Evolutionary conservation across 768 basidiomycete species (phyloP).

Genomic region (Chalciporus pseudorubinellus): DNA sequence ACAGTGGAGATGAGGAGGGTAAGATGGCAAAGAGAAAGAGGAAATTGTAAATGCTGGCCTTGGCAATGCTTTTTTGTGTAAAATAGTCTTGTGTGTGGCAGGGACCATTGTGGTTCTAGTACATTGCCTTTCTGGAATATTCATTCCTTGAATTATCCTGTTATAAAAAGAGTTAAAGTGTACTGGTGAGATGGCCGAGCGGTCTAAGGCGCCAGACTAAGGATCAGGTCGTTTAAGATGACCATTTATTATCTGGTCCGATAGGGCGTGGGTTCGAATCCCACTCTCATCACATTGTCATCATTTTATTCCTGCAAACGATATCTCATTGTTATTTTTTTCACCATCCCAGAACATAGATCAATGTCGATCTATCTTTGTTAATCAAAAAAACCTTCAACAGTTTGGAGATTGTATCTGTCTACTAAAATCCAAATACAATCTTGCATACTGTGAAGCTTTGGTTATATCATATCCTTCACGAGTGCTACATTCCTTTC

Average conservation of each 20-base stretch:
- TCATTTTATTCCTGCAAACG: no score
- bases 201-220: constrained; percentile 65
- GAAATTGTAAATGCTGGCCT: no score
- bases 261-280: constrained; percentile 44
- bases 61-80: no score
- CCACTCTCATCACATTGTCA: constrained; percentile 32
- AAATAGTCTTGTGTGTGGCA: no score
- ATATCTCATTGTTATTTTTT: no score
- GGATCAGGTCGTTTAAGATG: constrained; percentile 31
- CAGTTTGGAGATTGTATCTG: neutral
- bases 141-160: no score
- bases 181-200: constrained; percentile 52
- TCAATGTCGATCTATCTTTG: no score
- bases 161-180: no score
- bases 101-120: no score
- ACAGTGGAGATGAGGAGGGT: constrained; percentile 29
- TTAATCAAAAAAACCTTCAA: neutral
- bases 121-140: no score
- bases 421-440: constrained; percentile 9
- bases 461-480: neutral
- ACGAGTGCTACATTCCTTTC: neutral
- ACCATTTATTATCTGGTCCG: constrained; percentile 30
- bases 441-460: constrained; percentile 6
- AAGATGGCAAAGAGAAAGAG: constrained; percentile 38
- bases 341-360: no score